Evolutionary conservation across 2,329 filamentous ascomycete species (phyloP), one percentile per base, ranked within the genome.

Genomic region (Delphinella strobiligena): DNA sequence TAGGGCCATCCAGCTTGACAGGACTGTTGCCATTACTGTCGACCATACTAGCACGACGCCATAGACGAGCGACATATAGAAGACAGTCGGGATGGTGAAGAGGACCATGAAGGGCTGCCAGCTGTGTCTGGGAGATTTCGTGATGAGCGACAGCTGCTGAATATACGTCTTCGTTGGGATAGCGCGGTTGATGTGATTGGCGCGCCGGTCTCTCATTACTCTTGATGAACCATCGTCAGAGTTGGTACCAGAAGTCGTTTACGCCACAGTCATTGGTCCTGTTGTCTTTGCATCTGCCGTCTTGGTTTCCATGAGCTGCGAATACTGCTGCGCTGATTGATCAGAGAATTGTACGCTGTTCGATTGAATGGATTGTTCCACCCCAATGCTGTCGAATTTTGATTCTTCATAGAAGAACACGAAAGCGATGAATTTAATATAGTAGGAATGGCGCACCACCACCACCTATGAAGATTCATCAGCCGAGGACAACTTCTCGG

Each of bases 101-200:
- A 66, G 45, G 2, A 62, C 49, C 5, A 60, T 35, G 38, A 63
- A 51, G 1, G 62, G 60, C 31, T 64, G 59, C 38, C 53, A 60
- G 9, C 50, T 49, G 39, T 62, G 59, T 3, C 53, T 51, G 15
- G 53, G 50, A 1, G 54, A 49, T 1, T 49, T 53, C 4, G 58
- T 58, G 24, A 52, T 53, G 1, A 64, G 42, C 1, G 59, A 51
- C n/a, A 72, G 49, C 9, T 60, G 56, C 46, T 69, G 52, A 38
- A 52, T 49, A 44, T 68, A 69, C 1, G 63, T 59, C 37, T 68
- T 70, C 49, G n/a, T n/a, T n/a, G n/a, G n/a, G n/a, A n/a, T n/a
- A n/a, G n/a, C n/a, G n/a, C n/a, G n/a, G n/a, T n/a, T n/a, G n/a
- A n/a, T n/a, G n/a, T n/a, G n/a, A n/a, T n/a, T n/a, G n/a, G n/a